Evolutionary conservation across 352 stramenopile genomes (phyloP).

Genomic region (Globisporangium recalcitrans): DNA sequence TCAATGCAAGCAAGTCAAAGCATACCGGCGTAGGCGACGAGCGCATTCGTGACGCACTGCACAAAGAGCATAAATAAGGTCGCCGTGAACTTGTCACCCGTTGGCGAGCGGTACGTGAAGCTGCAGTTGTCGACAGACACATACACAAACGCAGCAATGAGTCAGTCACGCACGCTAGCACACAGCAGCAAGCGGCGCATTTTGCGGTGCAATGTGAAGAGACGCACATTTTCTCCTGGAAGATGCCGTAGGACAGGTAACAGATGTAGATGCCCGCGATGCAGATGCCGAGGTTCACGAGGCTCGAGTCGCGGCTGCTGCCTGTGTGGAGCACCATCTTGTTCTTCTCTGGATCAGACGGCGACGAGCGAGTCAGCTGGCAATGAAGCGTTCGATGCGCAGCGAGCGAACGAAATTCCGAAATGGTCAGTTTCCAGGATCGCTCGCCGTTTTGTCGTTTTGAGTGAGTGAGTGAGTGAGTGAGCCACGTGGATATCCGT

Average conservation of each 20-base stretch:
- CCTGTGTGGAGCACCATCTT: constrained; percentile 39
- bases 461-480: not conserved
- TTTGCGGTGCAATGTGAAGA: not conserved
- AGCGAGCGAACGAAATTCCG: constrained; percentile 5
- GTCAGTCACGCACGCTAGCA: not conserved
- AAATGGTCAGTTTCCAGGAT: not conserved
- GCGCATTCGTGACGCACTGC: constrained; percentile 87
- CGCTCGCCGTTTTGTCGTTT: not conserved
- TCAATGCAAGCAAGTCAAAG: not conserved
- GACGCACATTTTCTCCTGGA: constrained; percentile 91
- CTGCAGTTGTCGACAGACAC: constrained; percentile 19
- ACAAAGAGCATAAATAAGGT: constrained; percentile 92
- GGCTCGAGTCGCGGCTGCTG: constrained; percentile 47
- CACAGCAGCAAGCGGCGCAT: not conserved
- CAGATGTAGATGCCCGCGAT: constrained; percentile 90
- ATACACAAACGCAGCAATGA: not conserved
- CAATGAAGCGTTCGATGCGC: not conserved
- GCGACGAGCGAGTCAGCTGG: not conserved
- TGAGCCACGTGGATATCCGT: not conserved
- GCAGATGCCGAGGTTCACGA: constrained; percentile 80
- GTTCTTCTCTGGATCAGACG: not conserved
- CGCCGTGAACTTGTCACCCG: constrained; percentile 86
- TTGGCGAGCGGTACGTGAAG: constrained; percentile 81
- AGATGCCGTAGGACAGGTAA: constrained; percentile 91
- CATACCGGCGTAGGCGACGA: constrained; percentile 72